Evolutionary conservation across 2,329 filamentous ascomycete genomes (phyloP), one percentile per base, ranked within the genome.

Genomic region (Colletotrichum sp.): DNA sequence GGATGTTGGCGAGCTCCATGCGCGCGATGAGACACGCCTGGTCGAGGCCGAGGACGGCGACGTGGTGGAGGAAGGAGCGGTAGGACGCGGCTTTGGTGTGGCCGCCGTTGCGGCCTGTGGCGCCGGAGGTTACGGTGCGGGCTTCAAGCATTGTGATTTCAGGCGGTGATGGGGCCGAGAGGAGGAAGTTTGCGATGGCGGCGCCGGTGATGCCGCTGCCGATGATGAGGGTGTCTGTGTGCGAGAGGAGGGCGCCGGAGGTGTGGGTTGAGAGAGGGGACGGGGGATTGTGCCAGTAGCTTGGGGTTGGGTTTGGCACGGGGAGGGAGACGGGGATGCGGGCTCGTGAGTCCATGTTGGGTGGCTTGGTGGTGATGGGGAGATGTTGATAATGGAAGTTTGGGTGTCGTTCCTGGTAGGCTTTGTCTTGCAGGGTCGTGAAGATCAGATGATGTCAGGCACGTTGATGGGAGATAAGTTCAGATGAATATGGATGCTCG

Each of bases 131-230:
- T 12, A 88, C 78, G 52, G 85, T 81, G 5, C 89, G 83, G 5
- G 89, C 88, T 76, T 91, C 90, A 9, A 90, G 81, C 14, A 90
- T 85, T 3, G 88, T 83, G 13, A 91, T 80, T 12, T 76, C 52
- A 1, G 34, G 70, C 1, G 63, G n/a, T 5, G 56, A 73, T 5
- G 43, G 7, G 5, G 21, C 3, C 12, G 68, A 70, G 6, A 81
- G 74, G 16, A 79, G 69, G 21, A 78, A 74, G 72, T 83, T 78
- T 4, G 86, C 86, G 32, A 87, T 80, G 30, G 84, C 83, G 7
- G 85, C 85, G 13, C 86, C 89, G 2, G 89, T 87, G 72, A 92
- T 91, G 4, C 90, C 90, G 55, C 89, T 90, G 32, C 90, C 89
- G 77, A 91, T 87, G 65, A 91, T 86, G 32, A 89, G 85, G 7